Conservation (phyloP, 2,329 filamentous ascomycete species). For the Fusarium sp. region DNA sequence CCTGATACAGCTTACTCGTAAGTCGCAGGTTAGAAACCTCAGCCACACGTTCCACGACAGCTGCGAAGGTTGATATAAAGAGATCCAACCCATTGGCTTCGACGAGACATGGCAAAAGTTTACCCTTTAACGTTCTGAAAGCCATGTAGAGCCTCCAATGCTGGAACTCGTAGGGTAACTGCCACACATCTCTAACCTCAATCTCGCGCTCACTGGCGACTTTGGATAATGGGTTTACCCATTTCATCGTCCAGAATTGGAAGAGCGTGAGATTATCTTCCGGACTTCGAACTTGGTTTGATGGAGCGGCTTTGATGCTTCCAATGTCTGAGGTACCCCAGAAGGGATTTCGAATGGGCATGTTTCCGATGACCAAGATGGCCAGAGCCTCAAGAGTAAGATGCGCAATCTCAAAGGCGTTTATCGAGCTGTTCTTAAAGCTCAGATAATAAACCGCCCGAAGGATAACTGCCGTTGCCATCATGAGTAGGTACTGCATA, state of each 20-base stretch:
- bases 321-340: slow-evolving; percentile 51
- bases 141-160: slow-evolving; percentile 78
- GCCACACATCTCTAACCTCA: slow-evolving; percentile 84
- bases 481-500: slow-evolving; percentile 52
- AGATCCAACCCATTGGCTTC: slow-evolving; percentile 84
- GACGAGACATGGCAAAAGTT: slow-evolving; percentile 75
- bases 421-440: slow-evolving; percentile 28
- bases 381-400: slow-evolving; percentile 41
- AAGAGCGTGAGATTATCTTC: slow-evolving; percentile 84
- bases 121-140: slow-evolving; percentile 78
- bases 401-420: slow-evolving; percentile 42
- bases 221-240: slow-evolving; percentile 80
- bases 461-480: slow-evolving; percentile 47
- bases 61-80: slow-evolving; percentile 72
- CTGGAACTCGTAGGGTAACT: slow-evolving; percentile 82
- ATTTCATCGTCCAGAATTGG: slow-evolving; percentile 87
- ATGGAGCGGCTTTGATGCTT: slow-evolving; percentile 43
- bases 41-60: slow-evolving; percentile 61
- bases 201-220: slow-evolving; percentile 73
- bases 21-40: slow-evolving; percentile 55
- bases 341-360: slow-evolving; percentile 52
- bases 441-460: slow-evolving; percentile 49
- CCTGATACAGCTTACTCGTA: slow-evolving; percentile 51
- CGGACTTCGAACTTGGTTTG: slow-evolving; percentile 67
- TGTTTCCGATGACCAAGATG: slow-evolving; percentile 49